These are phyloP conservation scores for Arthrobotrys iridis DNA, from an alignment of 2,329 filamentous ascomycete species.

Conservation along the genomic window DNA sequence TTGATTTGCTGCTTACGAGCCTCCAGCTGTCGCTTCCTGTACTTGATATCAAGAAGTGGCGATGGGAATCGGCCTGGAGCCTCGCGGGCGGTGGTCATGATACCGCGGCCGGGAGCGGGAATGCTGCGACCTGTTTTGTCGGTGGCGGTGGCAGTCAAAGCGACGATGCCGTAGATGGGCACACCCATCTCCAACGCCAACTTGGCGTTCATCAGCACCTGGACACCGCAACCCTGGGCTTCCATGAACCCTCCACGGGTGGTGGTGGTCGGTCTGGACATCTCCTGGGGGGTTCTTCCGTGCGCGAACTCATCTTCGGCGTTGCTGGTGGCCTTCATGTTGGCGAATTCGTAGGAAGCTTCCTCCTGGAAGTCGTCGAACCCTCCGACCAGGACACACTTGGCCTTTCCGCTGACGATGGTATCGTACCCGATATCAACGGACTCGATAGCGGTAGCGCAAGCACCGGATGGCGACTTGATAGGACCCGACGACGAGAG, in stretches of 20 bases:
- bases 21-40: constrained; percentile 93
- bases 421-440: constrained; percentile 98
- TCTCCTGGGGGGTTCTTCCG: constrained; percentile 92
- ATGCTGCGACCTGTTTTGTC: constrained; percentile 99
- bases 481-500: constrained; percentile 97
- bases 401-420: constrained; percentile 97
- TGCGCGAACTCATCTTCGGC: constrained; percentile 95
- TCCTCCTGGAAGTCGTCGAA: constrained; percentile 99
- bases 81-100: constrained; percentile 93
- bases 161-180: constrained; percentile 93
- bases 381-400: constrained; percentile 95
- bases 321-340: constrained; percentile 99
- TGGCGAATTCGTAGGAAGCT: constrained; percentile 98
- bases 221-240: constrained; percentile 97
- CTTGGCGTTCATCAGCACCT: constrained; percentile 97
- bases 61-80: constrained; percentile 91
- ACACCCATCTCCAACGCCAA: constrained; percentile 98
- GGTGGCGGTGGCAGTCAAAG: constrained; percentile 91
- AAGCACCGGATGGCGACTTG: constrained; percentile 97
- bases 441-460: constrained; percentile 95
- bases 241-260: constrained; percentile 99
- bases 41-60: constrained; percentile 95
- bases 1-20: constrained; percentile 93
- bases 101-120: constrained; percentile 94
- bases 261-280: constrained; percentile 97